Base-by-base conservation (phyloP, 1,139 yeast genomes). In the Candida labiduridarum region DNA sequence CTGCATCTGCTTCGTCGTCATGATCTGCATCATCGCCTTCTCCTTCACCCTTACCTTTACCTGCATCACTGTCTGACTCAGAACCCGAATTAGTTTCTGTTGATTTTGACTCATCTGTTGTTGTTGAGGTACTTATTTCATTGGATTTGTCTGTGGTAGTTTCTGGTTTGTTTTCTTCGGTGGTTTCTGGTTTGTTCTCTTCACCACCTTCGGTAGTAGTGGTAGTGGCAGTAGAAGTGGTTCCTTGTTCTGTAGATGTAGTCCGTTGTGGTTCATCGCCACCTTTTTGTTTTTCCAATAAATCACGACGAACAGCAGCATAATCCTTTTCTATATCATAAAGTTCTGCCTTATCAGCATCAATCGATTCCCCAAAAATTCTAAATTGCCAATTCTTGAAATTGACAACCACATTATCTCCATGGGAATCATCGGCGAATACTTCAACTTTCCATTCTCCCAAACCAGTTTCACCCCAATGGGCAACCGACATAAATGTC, bases 401-500 rank as follows among this genome's bases (percentile, higher is more conserved):
- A 4, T 62, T 65, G 5, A 92, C 83, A 7, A 66, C 65, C 55
- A 65, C 67, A 15, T 52, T 49, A 2, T 60, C 63, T 6, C 52
- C 46, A 29, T 59, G 51, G 14, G 53, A 52, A 11, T 59, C 59
- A 27, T 61, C 62, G 8, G 64, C 62, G 52, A 71, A 70, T 1
- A 92, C 92, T 57, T 79, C 82, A 25, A 94, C 63, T 34, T 71
- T 82, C 99, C 99, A 95, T 14, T 82, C 83, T 10, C 99, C 99
- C 31, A 69, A 68, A 1, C 95, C 95, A 1, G 67, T 55, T 64
- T 91, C 97, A 34, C 97, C 97, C 98, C 99, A 94, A 66, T 94
- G 98, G 2, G 96, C 98, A 19, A 95, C 98, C n/a, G 95, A 82
- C 91, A 92, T 90, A 63, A 94, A 94, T 1, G 91, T 88, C 99